Percentiles rank a stretch among this genome's conserved stretches.
Evolutionary conservation across 352 stramenopile genomes (phyloP).

Genomic region (Phytopythium kandeliae): DNA sequence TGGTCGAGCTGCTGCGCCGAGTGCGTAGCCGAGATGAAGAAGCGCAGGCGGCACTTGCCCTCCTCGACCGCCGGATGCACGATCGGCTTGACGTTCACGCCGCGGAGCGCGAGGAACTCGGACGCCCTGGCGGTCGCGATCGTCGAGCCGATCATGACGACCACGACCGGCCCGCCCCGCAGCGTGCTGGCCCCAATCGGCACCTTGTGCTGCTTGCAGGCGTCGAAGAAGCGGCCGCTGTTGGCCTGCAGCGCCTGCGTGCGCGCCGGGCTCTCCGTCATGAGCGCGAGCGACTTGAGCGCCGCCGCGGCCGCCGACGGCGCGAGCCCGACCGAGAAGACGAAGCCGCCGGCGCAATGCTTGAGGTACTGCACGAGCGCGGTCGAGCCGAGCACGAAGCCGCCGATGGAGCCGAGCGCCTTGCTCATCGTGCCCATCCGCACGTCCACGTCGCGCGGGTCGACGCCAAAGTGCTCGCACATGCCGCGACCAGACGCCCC

Average conservation of each 20-base stretch:
- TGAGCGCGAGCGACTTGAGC: slow-evolving; percentile 64
- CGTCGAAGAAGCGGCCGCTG: slow-evolving; percentile 69
- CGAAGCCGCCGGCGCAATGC: slow-evolving; percentile 60
- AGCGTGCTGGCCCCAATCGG: slow-evolving; percentile 56
- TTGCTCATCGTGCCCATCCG: slow-evolving; percentile 77
- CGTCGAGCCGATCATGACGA: slow-evolving; percentile 77
- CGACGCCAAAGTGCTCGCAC: slow-evolving; percentile 40
- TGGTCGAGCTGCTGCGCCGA: slow-evolving; percentile 62
- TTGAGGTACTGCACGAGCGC: slow-evolving; percentile 60
- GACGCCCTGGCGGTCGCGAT: slow-evolving; percentile 73
- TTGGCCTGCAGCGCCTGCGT: slow-evolving; percentile 59
- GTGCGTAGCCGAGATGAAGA: slow-evolving; percentile 82
- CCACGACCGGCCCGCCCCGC: slow-evolving; percentile 65
- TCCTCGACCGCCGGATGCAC: slow-evolving; percentile 83
- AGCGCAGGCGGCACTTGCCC: slow-evolving; percentile 77
- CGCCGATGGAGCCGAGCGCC: slow-evolving; percentile 54
- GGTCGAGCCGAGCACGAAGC: slow-evolving; percentile 51
- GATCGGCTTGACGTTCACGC: slow-evolving; percentile 82
- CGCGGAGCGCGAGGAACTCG: slow-evolving; percentile 43
- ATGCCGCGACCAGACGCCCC: slow-evolving; percentile 44
- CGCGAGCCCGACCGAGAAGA: slow-evolving; percentile 73
- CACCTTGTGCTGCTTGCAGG: slow-evolving; percentile 60
- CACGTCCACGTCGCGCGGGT: slow-evolving; percentile 46
- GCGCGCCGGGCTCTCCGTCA: slow-evolving; percentile 48
- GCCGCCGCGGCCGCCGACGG: slow-evolving; percentile 62